These are phyloP conservation scores for Coniochaeta ligniaria DNA, from an alignment of 2,329 filamentous ascomycete species.

Conservation along the genomic window DNA sequence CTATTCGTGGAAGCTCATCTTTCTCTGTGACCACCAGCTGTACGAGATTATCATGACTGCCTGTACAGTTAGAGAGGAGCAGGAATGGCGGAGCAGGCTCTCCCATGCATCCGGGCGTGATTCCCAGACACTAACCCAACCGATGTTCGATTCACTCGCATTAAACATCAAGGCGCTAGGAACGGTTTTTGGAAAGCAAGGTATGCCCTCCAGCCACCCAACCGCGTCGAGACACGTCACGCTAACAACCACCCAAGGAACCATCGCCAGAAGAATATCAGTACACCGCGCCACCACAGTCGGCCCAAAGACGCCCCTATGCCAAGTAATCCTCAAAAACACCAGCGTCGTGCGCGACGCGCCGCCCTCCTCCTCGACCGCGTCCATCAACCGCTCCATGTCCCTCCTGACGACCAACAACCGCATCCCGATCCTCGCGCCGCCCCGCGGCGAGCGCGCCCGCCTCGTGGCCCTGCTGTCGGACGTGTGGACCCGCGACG, in stretches of 20 bases:
- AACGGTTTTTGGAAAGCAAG: constrained; percentile 65
- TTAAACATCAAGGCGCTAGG: constrained; percentile 69
- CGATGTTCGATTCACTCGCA: constrained; percentile 55
- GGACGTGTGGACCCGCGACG: constrained; percentile 79
- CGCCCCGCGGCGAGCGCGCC: constrained; percentile 67
- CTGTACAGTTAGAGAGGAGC: constrained; percentile 72
- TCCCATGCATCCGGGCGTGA: constrained; percentile 41
- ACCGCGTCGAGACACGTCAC: not conserved
- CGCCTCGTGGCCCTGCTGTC: constrained; percentile 66
- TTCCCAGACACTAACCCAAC: constrained; percentile 35
- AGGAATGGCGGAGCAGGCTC: constrained; percentile 70
- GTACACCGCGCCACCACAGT: constrained; percentile 73
- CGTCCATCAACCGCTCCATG: constrained; percentile 68
- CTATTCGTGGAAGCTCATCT: constrained; percentile 87
- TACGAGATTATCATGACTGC: constrained; percentile 85
- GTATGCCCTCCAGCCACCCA: constrained; percentile 26
- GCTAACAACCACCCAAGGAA: constrained; percentile 31
- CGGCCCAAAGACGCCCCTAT: constrained; percentile 58
- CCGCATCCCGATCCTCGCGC: constrained; percentile 62
- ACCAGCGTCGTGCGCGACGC: constrained; percentile 60
- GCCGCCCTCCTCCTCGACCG: constrained; percentile 12
- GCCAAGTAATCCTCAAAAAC: constrained; percentile 80
- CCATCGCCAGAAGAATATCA: constrained; percentile 61
- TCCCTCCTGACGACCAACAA: constrained; percentile 66
- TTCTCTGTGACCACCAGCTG: constrained; percentile 67